Base-by-base conservation (phyloP, 2,329 filamentous ascomycete genomes). In the Truncatella angustata region DNA sequence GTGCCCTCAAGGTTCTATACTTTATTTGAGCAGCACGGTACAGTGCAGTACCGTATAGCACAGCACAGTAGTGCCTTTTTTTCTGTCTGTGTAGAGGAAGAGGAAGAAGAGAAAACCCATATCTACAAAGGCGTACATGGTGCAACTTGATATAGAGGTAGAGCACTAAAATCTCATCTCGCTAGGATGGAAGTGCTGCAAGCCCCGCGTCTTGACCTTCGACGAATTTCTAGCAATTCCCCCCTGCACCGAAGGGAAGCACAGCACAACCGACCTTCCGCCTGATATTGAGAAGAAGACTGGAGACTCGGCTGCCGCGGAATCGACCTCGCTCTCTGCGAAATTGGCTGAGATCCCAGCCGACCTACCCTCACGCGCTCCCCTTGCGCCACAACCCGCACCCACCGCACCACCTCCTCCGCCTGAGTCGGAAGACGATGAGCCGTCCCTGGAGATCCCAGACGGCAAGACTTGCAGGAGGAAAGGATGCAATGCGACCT, bases 161-260 rank as follows among this genome's bases (percentile, higher is more conserved):
- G 16, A n/a, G 37, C 37, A 20, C 46, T 42, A 42, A 50, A 36
- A 34, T 40, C 16, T n/a, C 12, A 21, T 26, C 32, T 32, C 30
- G 50, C 40, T 64, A 97, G 93, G 94, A 67, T 97, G 94, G 93
- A 95, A 96, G 77, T 99, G 94, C 78, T 99, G 94, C 82, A 97
- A 97, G 75, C 88, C 92, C 52, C 88, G 94, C 65, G 91, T 97
- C 63, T 79, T 99, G 63, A 97, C 91, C 54, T 99, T 99, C 69
- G 94, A 99, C 73, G 94, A 99, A 74, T 99, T 99, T 78, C 90
- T 99, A 71, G 72, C 79, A 55, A 97, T 99, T 63, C 78, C 89
- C 46, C 93, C 94, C 34, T 99, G 94, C 79, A 96, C 94, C 23
- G 89, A 86, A 11, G 94, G 94, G 65, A 92, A 87, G 64, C 94